Conservation (phyloP, 169 alveolate species). For the Plasmodium chabaudi region DNA sequence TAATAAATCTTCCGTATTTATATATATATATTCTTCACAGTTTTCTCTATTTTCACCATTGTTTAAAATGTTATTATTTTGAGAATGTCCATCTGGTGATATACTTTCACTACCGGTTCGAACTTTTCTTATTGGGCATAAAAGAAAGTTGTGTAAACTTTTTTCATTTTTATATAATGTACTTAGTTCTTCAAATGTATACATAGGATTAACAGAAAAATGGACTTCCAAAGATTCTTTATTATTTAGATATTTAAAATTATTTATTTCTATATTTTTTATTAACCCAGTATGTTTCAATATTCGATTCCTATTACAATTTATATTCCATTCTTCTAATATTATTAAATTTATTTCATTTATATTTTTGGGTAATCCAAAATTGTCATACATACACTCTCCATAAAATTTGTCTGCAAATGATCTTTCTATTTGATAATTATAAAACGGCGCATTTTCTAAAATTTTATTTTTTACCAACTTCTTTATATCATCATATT, state of each 20-base stretch:
- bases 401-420: conserved; percentile 86
- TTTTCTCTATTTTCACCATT: conserved; percentile 17
- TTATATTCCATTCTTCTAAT: conserved; percentile 77
- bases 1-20: conserved; percentile 74
- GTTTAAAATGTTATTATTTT: conserved; percentile 61
- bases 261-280: conserved; percentile 43
- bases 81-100: conserved; percentile 22
- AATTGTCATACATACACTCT: conserved; percentile 83
- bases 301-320: conserved; percentile 67
- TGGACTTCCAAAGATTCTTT: conserved; percentile 76
- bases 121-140: conserved; percentile 43
- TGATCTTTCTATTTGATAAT: conserved; percentile 75
- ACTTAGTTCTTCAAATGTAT: conserved; percentile 60
- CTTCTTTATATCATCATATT: conserved; percentile 79
- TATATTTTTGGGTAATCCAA: conserved; percentile 77
- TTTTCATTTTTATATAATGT: conserved; percentile 31
- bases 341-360: conserved; percentile 65
- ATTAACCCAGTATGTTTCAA: conserved; percentile 51
- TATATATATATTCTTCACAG: conserved; percentile 32
- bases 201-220: conserved; percentile 61
- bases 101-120: neutral
- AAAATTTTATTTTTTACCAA: conserved; percentile 46
- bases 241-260: conserved; percentile 73
- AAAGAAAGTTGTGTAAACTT: conserved; percentile 18
- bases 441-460: conserved; percentile 56